phyloP scores from a whole-genome alignment of 2,329 filamentous ascomycete species.

The Alternaria ventricosa region DNA sequence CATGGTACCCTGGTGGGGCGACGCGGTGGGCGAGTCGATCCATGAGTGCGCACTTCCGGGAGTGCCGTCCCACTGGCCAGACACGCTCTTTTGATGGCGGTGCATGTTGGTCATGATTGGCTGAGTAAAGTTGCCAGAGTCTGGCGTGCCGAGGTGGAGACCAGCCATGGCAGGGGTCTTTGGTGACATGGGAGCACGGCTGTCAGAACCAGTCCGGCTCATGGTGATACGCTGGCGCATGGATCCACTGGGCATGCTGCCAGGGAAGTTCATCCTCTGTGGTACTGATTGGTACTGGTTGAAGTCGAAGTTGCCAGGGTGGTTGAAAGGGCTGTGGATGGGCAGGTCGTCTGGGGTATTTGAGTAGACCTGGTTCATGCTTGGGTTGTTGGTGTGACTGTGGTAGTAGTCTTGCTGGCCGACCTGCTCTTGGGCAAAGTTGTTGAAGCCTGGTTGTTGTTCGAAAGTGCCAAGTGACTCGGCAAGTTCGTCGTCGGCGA shows the following conservation, averaged over 20 bases:
- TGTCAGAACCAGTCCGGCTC: conserved; percentile 71
- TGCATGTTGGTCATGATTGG: conserved; percentile 74
- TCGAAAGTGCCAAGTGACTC: conserved; percentile 68
- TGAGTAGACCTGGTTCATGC: conserved; percentile 79
- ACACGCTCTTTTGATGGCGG: conserved; percentile 80
- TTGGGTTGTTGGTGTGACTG: conserved; percentile 58
- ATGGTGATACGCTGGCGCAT: conserved; percentile 51
- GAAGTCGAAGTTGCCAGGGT: conserved; percentile 72
- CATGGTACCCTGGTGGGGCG: conserved; percentile 73
- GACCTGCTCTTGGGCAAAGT: conserved; percentile 64
- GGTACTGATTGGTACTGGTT: conserved; percentile 74
- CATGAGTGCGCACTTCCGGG: conserved; percentile 85
- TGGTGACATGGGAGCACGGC: conserved; percentile 81
- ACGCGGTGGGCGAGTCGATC: conserved; percentile 86
- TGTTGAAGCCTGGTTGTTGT: conserved; percentile 49
- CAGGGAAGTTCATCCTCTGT: conserved; percentile 55
- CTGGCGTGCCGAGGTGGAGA: conserved; percentile 73
- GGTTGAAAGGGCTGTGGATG: conserved; percentile 87
- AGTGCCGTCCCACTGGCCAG: conserved; percentile 89
- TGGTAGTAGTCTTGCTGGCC: conserved; percentile 64
- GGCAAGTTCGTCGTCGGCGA: conserved; percentile 87
- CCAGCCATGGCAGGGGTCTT: conserved; percentile 80
- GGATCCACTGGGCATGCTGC: conserved; percentile 41
- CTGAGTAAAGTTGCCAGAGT: conserved; percentile 77
- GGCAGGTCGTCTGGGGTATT: conserved; percentile 91